Conservation (phyloP, 441 rosid species). For the Corymbia citriodora region DNA sequence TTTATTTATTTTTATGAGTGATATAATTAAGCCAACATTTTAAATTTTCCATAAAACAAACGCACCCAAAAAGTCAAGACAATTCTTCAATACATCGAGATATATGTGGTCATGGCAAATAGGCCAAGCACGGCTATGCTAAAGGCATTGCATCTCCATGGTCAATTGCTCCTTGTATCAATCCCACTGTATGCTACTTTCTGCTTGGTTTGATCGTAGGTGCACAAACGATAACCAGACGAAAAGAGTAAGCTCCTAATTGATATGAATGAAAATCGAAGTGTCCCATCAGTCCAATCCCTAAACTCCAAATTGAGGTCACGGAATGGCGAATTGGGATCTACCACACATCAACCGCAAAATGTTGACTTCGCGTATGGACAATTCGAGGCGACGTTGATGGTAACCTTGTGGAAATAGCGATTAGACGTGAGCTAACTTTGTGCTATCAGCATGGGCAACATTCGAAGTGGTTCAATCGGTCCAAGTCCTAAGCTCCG, state of each 20-base stretch:
- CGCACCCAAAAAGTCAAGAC: neutral
- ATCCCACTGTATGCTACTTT: neutral
- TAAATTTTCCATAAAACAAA: neutral
- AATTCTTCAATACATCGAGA: too few species aligned
- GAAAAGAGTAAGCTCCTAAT: neutral
- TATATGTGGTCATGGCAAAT: neutral
- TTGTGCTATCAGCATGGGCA: rapidly evolving
- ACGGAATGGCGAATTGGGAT: neutral
- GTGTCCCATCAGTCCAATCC: neutral
- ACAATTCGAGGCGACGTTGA: rapidly evolving
- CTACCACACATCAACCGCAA: too few species aligned
- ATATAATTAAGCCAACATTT: too few species aligned
- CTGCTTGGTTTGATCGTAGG: neutral
- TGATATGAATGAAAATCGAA: neutral
- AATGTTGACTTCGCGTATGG: neutral
- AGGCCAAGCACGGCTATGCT: neutral
- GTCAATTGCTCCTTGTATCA: neutral
- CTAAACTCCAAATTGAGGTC: neutral
- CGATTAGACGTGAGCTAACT: neutral
- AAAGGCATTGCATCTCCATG: neutral
- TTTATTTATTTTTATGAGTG: neutral
- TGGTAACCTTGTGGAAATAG: rapidly evolving
- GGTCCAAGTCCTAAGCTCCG: neutral
- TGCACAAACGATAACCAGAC: neutral
- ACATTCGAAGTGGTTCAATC: neutral